A percentile compares a stretch with the other conserved stretches of the same genome.
These are phyloP conservation scores for Nymphaea thermarum DNA, from an alignment of 164 flowering plant species.

Conservation along the genomic window DNA sequence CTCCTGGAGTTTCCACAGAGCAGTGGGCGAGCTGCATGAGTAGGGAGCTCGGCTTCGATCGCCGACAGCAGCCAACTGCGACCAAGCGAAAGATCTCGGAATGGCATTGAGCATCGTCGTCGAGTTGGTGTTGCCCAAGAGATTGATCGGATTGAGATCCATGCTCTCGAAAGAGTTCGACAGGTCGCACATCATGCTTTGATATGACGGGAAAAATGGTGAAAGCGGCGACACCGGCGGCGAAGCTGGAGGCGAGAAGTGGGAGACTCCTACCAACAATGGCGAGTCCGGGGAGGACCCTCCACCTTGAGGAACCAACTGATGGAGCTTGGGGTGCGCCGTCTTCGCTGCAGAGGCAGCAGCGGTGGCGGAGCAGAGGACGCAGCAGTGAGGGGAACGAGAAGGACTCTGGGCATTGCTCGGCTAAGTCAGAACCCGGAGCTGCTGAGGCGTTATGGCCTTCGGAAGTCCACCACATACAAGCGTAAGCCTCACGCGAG, in stretches of 20 bases:
- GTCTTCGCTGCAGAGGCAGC: neutral
- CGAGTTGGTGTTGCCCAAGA: neutral
- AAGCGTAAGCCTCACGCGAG: too few relatives aligned
- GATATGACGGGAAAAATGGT: neutral
- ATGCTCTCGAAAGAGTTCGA: conserved; percentile 2
- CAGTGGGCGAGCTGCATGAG: neutral
- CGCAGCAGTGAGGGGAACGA: conserved; percentile 3
- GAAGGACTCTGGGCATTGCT: conserved; percentile 31
- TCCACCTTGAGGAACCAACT: neutral
- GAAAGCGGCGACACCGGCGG: neutral
- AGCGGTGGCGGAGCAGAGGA: neutral
- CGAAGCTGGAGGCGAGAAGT: conserved; percentile 6
- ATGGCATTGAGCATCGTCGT: neutral
- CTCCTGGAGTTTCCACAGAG: neutral
- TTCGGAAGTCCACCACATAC: too few relatives aligned
- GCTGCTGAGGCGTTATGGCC: conserved; percentile 54
- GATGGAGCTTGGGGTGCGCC: neutral
- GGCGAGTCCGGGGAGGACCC: conserved; percentile 1
- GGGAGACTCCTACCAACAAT: conserved; percentile 1
- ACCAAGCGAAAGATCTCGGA: neutral
- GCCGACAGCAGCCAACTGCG: neutral
- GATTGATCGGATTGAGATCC: neutral
- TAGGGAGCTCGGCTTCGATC: neutral
- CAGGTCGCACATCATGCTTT: neutral
- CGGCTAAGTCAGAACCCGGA: conserved; percentile 29